Conservation (phyloP, 2,329 filamentous ascomycete species). For the Cladosporium sphaerospermum region DNA sequence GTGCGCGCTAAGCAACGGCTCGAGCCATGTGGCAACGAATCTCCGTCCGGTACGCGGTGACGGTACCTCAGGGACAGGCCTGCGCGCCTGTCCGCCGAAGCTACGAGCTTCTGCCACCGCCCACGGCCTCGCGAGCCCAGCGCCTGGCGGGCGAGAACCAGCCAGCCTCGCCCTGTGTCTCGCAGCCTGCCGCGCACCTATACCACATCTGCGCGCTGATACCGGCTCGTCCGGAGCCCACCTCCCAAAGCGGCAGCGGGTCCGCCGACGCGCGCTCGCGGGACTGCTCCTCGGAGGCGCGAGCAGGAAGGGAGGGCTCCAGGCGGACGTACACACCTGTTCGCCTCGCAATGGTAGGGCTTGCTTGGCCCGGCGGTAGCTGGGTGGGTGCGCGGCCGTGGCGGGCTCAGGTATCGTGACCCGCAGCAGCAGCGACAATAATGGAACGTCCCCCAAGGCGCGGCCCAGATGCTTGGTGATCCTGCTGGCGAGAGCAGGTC, state of each 20-base stretch:
- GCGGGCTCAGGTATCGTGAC: background rate
- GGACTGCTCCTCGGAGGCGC: conserved; percentile 5
- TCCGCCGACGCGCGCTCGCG: conserved; percentile 1
- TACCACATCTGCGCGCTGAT: background rate
- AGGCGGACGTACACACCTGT: background rate
- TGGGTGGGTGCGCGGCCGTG: conserved; percentile 1
- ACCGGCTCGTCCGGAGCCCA: background rate
- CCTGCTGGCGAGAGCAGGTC: conserved; percentile 1
- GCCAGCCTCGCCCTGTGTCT: too few species aligned
- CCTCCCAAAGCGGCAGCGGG: conserved; percentile 1
- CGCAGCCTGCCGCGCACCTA: too few species aligned
- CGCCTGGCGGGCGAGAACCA: background rate
- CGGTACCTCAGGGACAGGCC: background rate
- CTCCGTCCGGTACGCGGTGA: conserved; percentile 7
- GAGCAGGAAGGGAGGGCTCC: conserved; percentile 1
- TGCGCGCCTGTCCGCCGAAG: background rate
- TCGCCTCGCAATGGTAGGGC: background rate
- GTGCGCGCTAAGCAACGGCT: conserved; percentile 10
- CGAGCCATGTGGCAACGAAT: conserved; percentile 10
- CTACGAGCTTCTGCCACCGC: background rate
- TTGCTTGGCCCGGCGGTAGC: conserved; percentile 1
- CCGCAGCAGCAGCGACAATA: background rate
- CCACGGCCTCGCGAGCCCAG: background rate
- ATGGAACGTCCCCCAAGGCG: background rate
- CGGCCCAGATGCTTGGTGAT: conserved; percentile 12